Percentiles rank a stretch among this genome's conserved stretches.
These are phyloP conservation scores for Achaetomium macrosporum DNA, from an alignment of 2,329 filamentous ascomycete species.

Conservation along the genomic window DNA sequence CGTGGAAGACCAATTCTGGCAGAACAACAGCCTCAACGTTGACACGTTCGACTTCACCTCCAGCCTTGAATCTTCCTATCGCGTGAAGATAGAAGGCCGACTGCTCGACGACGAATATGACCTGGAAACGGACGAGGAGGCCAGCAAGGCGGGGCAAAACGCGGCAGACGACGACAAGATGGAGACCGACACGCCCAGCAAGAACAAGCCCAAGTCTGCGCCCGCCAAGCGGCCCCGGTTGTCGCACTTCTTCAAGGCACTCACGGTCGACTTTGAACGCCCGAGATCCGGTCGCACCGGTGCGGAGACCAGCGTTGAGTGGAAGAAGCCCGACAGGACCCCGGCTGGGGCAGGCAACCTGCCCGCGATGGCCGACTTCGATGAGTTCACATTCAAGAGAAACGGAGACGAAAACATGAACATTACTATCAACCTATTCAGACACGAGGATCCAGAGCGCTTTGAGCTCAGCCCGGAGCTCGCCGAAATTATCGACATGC, in stretches of 20 bases:
- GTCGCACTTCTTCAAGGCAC: slow-evolving; percentile 76
- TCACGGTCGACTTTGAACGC: slow-evolving; percentile 67
- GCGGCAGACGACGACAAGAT: slow-evolving; percentile 41
- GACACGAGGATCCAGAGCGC: slow-evolving; percentile 80
- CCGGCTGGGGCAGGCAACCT: slow-evolving; percentile 44
- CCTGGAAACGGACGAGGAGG: slow-evolving; percentile 45
- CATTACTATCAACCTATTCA: slow-evolving; percentile 76
- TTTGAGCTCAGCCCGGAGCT: slow-evolving; percentile 74
- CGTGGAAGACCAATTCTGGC: slow-evolving; percentile 91
- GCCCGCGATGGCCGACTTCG: slow-evolving; percentile 72
- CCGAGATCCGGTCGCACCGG: slow-evolving; percentile 49
- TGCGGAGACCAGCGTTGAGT: slow-evolving; percentile 62
- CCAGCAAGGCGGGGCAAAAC: slow-evolving; percentile 38
- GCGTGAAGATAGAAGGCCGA: slow-evolving; percentile 86
- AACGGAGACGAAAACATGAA: slow-evolving; percentile 90
- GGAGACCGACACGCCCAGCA: slow-evolving; percentile 50
- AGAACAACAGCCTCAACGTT: slow-evolving; percentile 60
- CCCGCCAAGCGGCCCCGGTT: slow-evolving; percentile 44
- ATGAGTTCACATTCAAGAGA: slow-evolving; percentile 85
- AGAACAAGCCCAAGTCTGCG: slow-evolving; percentile 32
- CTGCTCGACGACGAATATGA: slow-evolving; percentile 66
- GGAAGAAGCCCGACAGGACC: slow-evolving; percentile 70
- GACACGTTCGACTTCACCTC: slow-evolving; percentile 78
- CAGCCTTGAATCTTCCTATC: slow-evolving; percentile 71
- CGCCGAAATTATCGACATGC: slow-evolving; percentile 77